Evolutionary conservation across 2,329 filamentous ascomycete genomes (phyloP).

Genomic region (Stagonosporopsis cucurbitacearum): DNA sequence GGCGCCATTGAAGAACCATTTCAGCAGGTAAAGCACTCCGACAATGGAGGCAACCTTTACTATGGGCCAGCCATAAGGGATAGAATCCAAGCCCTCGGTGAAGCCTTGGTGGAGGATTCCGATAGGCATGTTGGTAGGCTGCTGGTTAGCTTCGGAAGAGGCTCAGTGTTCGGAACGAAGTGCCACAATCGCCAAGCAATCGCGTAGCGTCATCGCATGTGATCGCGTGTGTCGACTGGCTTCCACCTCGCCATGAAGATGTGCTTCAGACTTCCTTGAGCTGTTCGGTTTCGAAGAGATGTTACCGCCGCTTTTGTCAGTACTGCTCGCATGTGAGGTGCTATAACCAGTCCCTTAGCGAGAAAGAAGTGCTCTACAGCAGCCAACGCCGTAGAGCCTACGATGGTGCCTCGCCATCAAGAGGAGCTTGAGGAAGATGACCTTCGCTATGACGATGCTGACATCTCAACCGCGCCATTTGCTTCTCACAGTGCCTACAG

Average conservation of each 20-base stretch:
- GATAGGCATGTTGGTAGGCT: constrained; percentile 62
- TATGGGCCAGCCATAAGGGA: constrained; percentile 61
- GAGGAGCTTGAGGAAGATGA: constrained; percentile 27
- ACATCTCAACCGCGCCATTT: constrained; percentile 65
- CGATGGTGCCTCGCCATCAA: constrained; percentile 1
- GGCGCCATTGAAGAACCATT: constrained; percentile 79
- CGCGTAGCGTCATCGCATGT: constrained; percentile 16
- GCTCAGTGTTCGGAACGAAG: constrained; percentile 33
- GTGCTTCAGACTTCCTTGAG: not conserved
- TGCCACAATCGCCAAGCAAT: constrained; percentile 30
- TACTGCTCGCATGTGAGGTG: not conserved
- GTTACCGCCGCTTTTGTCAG: not conserved
- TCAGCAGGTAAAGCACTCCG: constrained; percentile 63
- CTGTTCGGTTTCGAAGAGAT: not conserved
- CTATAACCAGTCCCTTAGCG: not conserved
- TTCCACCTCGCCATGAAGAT: not conserved
- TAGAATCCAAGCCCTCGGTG: constrained; percentile 60
- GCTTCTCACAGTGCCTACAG: constrained; percentile 65
- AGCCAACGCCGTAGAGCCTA: constrained; percentile 1
- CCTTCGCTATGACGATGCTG: constrained; percentile 49
- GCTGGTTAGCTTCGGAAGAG: constrained; percentile 26
- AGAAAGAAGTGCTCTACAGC: not conserved
- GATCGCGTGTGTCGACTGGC: not conserved
- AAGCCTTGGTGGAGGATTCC: constrained; percentile 63
- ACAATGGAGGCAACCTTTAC: constrained; percentile 62